Base-by-base conservation (phyloP, 176 grass and related monocot species). In the Cenchrus purpureus region DNA sequence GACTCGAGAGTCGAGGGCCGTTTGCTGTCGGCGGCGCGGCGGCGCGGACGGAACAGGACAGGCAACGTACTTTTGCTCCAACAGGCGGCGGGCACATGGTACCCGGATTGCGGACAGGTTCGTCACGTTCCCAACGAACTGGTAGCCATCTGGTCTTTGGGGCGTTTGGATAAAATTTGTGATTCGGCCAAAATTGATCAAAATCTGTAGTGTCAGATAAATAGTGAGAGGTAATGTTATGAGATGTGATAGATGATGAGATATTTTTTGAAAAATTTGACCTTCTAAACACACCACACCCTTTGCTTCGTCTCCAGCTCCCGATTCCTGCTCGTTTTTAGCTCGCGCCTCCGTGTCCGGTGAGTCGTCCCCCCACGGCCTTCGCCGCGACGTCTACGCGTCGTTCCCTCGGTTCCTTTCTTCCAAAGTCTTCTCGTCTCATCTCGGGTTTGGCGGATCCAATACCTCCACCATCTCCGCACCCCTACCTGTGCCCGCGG, bases 371-470 rank as follows among this genome's bases (percentile, higher is more conserved):
- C 53, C 25, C 28, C 6, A 15, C 12, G 29, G 8, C 15, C 32
- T 25, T 25, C 34, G 25, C 37, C 59, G 61, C 88, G 88, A n/a
- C 61, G 79, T 78, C 66, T 59, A 90, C 88, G 88, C 88, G 88
- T 86, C 57, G 28, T 34, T 22, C 22, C 66, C 73, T 49, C 17
- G 28, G 9, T 82, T 90, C 57, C 88, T 90, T 86, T 42, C 73
- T 65, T 67, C 79, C 88, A 67, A 86, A 86, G 79, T 44, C 73
- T 73, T 86, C 84, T 78, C 17, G 0, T 37, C 55, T 22, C 1
- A 61, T 77, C 72, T 32, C 37, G 37, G 22, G 6, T 56, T 56
- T 3, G n/a, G 40, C 31, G 68, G 87, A 84, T 89, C 76, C 68
- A 50, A 40, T 68, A 1, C 44, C 42, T 31, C 68, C 81, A 4